Evolutionary conservation across 2,329 filamentous ascomycete species (phyloP), one percentile per base, ranked within the genome.

Genomic region (Zymoseptoria pseudotritici): DNA sequence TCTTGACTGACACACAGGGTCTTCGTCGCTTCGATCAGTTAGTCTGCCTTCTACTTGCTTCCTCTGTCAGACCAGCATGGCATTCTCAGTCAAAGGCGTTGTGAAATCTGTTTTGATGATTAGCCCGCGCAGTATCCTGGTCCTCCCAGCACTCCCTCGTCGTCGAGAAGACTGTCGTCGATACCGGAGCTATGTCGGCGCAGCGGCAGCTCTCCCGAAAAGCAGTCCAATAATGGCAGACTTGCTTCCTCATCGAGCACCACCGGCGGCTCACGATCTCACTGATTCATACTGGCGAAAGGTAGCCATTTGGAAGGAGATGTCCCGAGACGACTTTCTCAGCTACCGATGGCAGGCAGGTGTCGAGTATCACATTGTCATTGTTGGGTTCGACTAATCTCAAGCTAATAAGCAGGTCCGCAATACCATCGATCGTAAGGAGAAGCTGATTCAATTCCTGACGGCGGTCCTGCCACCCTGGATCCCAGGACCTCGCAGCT

Each of bases 321-420:
- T 83, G 0, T 66, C 78, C 0, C 66, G 72, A 2, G 70, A 78
- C 1, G 72, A 82, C 0, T 86, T 85, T 63, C 72, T 82, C 20
- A 80, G 75, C 36, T 82, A 84, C 60, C 69, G 73, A 10, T 85
- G 82, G 80, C 79, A 81, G 64, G 82, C 83, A 73, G 70, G 79
- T 77, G n/a, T 4, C 11, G 36, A 10, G 2, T 24, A 10, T 2
- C 10, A 11, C 21, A 55, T 8, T 2, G 26, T 29, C 42, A 17
- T 22, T 24, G 1, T 52, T 7, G 19, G 24, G 22, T 17, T 31
- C 21, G 42, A 49, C n/a, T 21, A 4, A 46, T 19, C 60, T 60
- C 50, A 64, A 57, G 22, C 20, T 20, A 4, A 50, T 2, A 21
- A 10, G 58, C 61, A 83, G 79, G 71, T 76, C 19, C 71, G 74